Evolutionary conservation across 345 rosid species (phyloP), one percentile per base, ranked within the genome.

Genomic region (Combretum micranthum): DNA sequence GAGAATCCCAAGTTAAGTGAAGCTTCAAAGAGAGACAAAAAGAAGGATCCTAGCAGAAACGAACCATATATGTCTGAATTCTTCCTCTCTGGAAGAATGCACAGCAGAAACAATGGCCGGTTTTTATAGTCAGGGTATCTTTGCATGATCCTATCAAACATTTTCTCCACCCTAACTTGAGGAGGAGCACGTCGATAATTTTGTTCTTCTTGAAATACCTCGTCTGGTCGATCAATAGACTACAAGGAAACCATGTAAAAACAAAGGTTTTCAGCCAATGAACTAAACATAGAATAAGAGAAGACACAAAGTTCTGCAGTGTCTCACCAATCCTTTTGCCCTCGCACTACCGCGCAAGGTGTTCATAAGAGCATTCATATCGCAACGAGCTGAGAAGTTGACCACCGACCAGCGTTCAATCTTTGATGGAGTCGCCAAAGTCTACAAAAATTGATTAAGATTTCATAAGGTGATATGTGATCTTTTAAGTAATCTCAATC

Each of bases 351-450:
- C 82, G 2, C 69, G 75, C 65, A 93, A 66, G 70, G 77, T 77
- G 13, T 64, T 69, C 1, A 85, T 68, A 50, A 93, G 85, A 42
- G 57, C 46, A 10, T 67, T 68, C 13, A 72, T 19, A 56, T 89
- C 91, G 64, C 99, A 88, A 0, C 86, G 84, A 17, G 97, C 94
- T 19, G 91, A 88, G 70, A 93, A 89, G 66, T 88, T 89, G 23
- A 74, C 96, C 66, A 89, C 82, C 50, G 87, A 97, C 99, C 97
- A 93, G 23, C 67, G 57, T 52, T 83, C 83, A 12, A 93, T 69
- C 56, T 70, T 93, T 16, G 54, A 15, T 62, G 99, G 94, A 60
- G 85, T 85, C 47, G 79, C 85, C 26, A 93, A 72, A 81, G 69
- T 85, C 99, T 89, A 53, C 20, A 56, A 44, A 63, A 54, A 20